Conservation (phyloP, 768 basidiomycete genomes). For the Russula vinacea region DNA sequence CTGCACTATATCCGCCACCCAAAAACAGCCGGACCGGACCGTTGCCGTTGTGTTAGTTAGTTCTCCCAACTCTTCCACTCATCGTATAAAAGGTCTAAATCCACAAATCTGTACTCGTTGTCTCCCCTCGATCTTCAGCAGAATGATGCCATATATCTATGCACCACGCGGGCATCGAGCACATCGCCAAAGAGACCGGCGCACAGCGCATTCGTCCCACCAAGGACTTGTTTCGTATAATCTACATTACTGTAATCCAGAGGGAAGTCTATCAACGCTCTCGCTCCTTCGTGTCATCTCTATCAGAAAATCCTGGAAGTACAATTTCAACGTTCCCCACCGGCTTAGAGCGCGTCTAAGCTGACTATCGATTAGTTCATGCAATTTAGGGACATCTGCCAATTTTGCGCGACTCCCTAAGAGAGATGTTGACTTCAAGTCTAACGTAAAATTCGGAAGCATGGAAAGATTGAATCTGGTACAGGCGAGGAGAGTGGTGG, state of each 20-base stretch:
- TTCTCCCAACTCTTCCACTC: too few relatives aligned
- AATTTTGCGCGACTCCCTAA: constrained; percentile 97
- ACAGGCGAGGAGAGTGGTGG: constrained; percentile 52
- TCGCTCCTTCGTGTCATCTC: constrained; percentile 30
- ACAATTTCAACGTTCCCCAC: constrained; percentile 58
- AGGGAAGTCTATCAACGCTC: constrained; percentile 20
- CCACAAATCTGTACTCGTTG: too few relatives aligned
- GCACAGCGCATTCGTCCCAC: too few relatives aligned
- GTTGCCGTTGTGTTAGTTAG: too few relatives aligned
- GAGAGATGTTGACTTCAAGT: constrained; percentile 83
- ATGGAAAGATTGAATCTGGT: constrained; percentile 68
- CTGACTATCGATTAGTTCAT: constrained; percentile 88
- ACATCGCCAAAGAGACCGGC: too few relatives aligned
- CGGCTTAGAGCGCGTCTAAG: constrained; percentile 36
- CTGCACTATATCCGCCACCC: too few relatives aligned
- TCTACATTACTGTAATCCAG: constrained; percentile 5
- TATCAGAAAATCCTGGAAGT: constrained; percentile 58
- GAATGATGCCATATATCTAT: too few relatives aligned
- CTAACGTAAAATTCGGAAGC: constrained; percentile 81
- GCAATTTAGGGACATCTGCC: constrained; percentile 94
- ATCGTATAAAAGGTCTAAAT: too few relatives aligned
- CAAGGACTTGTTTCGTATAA: too few relatives aligned
- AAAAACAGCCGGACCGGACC: too few relatives aligned
- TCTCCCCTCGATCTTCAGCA: too few relatives aligned
- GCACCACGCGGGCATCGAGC: too few relatives aligned